Evolutionary conservation across 805 yeast species (phyloP).

Genomic region (Yarrowia osloensis): DNA sequence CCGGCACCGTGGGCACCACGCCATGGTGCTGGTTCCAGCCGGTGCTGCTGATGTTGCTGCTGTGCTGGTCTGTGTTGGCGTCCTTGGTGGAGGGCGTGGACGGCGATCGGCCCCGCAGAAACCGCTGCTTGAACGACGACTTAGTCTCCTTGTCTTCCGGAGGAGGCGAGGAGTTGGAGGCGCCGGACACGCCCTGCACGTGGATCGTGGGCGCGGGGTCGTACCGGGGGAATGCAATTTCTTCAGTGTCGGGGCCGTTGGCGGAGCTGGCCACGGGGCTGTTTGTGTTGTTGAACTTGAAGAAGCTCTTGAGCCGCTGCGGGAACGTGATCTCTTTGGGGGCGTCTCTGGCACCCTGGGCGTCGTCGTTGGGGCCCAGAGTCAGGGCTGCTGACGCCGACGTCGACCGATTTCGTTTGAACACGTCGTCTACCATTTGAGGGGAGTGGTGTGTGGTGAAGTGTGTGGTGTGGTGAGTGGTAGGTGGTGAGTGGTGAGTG

Average conservation of each 20-base stretch:
- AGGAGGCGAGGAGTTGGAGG: neutral
- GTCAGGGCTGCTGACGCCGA: slow-evolving; percentile 20
- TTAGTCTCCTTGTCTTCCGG: slow-evolving; percentile 12
- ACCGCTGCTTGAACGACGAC: slow-evolving; percentile 8
- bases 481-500: neutral
- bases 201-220: slow-evolving; percentile 26
- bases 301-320: slow-evolving; percentile 41
- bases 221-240: slow-evolving; percentile 30
- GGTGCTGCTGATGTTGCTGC: neutral
- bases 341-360: neutral
- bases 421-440: slow-evolving; percentile 13
- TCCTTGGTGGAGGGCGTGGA: slow-evolving; percentile 25
- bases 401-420: slow-evolving; percentile 26
- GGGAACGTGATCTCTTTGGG: slow-evolving; percentile 35
- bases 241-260: slow-evolving; percentile 17
- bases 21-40: neutral
- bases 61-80: neutral
- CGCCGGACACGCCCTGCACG: neutral
- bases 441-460: neutral
- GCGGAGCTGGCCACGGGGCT: neutral
- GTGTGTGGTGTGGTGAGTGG: neutral
- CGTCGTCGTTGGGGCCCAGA: neutral
- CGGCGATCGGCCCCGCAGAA: slow-evolving; percentile 17
- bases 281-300: slow-evolving; percentile 39
- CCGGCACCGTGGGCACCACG: neutral